Base-by-base conservation (phyloP, 305 asterid species). In the Rubia tinctorum region DNA sequence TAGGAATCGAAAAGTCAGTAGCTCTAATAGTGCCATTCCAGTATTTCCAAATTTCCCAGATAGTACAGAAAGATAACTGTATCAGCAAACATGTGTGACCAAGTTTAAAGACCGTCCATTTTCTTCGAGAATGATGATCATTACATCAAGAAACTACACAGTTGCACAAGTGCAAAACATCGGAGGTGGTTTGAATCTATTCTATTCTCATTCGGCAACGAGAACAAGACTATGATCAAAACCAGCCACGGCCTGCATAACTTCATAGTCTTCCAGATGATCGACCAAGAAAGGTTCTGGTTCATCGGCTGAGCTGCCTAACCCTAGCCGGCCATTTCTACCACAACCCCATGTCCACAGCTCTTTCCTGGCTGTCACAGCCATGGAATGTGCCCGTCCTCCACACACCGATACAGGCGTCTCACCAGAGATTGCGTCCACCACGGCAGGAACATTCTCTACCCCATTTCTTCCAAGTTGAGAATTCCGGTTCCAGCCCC, bases 331-430 rank as follows among this genome's bases (percentile, higher is more conserved):
- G 34, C 99, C 97, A 55, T 92, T 92, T 74, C 89, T 89, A 74
- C 99, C 99, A 43, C 95, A 86, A 42, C 99, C 99, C 99, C 99
- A 95, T 51, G 83, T 73, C 96, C 92, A 92, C 8, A 89, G 83
- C 83, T 89, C 91, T 61, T 78, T 77, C 72, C 83, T 82, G 43
- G 74, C 78, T 0, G 96, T 92, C 65, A 90, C 82, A 56, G 86
- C 93, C 76, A 90, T 12, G 14, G 96, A 89, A 86, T 92, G 96
- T 44, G 80, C 96, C 15, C 96, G 86, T 9, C 99, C 99, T 55
- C 96, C 99, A 0, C 87, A 86, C 56, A 84, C 85, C 56, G 86
- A 86, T 67, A 88, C 56, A 0, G 90, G 88, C 65, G 40, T 71
- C 77, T 89, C 90, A 45, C 82, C 87, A 18, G 37, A 71, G 70